These are phyloP conservation scores for Boletales sp. DNA, from an alignment of 768 basidiomycete genomes.

Conservation along the genomic window DNA sequence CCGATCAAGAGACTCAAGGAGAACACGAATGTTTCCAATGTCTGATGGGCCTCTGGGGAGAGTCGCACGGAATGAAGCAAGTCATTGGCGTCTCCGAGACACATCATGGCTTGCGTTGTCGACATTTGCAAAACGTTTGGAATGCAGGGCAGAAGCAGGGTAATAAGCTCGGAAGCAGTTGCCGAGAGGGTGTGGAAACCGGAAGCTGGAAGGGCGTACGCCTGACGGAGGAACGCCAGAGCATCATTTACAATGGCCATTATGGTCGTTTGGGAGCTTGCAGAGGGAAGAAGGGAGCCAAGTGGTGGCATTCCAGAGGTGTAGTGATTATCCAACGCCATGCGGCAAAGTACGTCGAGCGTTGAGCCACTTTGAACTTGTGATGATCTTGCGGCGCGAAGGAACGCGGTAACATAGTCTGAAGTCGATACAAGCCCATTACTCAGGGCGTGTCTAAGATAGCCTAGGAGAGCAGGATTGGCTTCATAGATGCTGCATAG, in stretches of 20 bases:
- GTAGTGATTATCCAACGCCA: conserved; percentile 63
- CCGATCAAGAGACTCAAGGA: conserved; percentile 59
- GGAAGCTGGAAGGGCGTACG: conserved; percentile 49
- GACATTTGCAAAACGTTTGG: conserved; percentile 61
- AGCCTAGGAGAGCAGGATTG: conserved; percentile 63
- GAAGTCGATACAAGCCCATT: conserved; percentile 54
- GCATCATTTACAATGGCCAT: conserved; percentile 59
- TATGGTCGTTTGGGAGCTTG: conserved; percentile 46
- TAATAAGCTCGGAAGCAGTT: conserved; percentile 62
- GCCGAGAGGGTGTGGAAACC: conserved; percentile 52
- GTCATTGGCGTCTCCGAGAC: conserved; percentile 47
- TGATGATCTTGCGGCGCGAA: conserved; percentile 62
- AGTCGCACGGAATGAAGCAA: conserved; percentile 53
- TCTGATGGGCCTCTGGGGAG: conserved; percentile 48
- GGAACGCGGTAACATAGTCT: conserved; percentile 61
- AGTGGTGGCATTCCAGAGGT: conserved; percentile 49
- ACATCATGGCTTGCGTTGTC: conserved; percentile 53
- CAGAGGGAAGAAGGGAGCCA: conserved; percentile 52
- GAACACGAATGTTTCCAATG: conserved; percentile 56
- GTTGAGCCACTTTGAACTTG: conserved; percentile 64
- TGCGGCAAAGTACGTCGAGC: conserved; percentile 64
- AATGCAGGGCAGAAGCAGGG: conserved; percentile 58
- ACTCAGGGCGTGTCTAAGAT: conserved; percentile 58
- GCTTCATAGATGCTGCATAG: conserved; percentile 68
- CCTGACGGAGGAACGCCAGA: conserved; percentile 54